These are phyloP conservation scores for Euphorbia schlechtendalii DNA, from an alignment of 441 rosid species.

Conservation along the genomic window DNA sequence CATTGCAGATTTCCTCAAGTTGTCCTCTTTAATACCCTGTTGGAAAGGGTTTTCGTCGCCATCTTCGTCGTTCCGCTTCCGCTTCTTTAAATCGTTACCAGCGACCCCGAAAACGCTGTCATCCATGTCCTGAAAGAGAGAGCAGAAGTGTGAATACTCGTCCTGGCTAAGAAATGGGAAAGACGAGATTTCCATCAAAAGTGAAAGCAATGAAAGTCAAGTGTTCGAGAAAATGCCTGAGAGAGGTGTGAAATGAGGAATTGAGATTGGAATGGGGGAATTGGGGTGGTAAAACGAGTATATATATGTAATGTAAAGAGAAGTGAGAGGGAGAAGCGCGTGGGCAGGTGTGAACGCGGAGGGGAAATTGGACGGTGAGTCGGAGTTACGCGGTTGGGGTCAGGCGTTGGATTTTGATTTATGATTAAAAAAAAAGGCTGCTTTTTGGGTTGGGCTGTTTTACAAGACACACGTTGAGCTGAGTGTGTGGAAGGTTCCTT, in stretches of 20 bases:
- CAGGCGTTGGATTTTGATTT: neutral
- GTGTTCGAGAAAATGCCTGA: constrained; percentile 27
- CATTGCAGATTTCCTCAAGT: constrained; percentile 24
- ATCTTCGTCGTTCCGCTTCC: constrained; percentile 33
- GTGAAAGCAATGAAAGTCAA: neutral
- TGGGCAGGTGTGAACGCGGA: constrained; percentile 16
- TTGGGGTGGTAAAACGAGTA: neutral
- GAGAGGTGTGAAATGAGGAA: constrained; percentile 13
- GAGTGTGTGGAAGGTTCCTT: too few species aligned
- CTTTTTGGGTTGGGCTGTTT: too few species aligned
- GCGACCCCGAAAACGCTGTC: constrained; percentile 4
- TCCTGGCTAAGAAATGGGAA: constrained; percentile 57
- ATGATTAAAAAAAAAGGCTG: too few species aligned
- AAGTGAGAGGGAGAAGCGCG: constrained; percentile 16
- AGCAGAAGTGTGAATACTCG: constrained; percentile 42
- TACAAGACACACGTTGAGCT: too few species aligned
- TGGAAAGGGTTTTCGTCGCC: constrained; percentile 15
- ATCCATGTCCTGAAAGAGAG: constrained; percentile 51
- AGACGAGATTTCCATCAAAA: constrained; percentile 54
- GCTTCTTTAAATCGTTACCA: constrained; percentile 31
- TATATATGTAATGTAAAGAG: neutral
- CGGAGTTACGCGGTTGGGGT: constrained; percentile 18
- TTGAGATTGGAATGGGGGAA: constrained; percentile 9
- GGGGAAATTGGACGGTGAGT: constrained; percentile 17
- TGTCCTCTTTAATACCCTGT: neutral